Evolutionary conservation across 345 rosid genomes (phyloP).

Genomic region (Salix caprea): DNA sequence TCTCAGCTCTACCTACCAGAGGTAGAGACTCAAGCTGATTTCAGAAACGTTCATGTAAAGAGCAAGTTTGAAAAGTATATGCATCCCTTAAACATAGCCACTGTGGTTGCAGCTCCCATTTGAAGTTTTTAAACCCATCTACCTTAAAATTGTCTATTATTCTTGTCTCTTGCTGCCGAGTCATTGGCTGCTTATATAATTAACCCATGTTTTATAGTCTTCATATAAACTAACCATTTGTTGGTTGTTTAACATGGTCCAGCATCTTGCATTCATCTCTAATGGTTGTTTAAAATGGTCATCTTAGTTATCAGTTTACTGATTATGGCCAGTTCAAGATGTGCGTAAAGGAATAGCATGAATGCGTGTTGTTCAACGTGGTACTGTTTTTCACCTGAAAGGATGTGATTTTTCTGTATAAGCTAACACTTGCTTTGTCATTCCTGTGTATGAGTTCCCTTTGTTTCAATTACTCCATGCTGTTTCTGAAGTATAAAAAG

Average conservation of each 20-base stretch:
- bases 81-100: background rate
- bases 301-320: background rate
- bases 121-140: background rate
- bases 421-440: background rate
- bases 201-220: background rate
- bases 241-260: background rate
- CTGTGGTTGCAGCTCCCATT: background rate
- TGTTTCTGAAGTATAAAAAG: background rate
- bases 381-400: background rate
- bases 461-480: slow-evolving; percentile 5
- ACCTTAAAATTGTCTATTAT: background rate
- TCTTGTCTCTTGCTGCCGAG: background rate
- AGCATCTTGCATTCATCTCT: background rate
- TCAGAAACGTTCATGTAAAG: background rate
- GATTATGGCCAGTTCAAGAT: background rate
- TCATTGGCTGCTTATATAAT: background rate
- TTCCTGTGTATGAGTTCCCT: background rate
- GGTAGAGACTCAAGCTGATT: background rate
- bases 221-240: background rate
- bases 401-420: background rate
- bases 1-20: background rate
- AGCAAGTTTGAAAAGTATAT: background rate
- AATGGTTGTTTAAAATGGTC: background rate
- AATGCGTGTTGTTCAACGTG: background rate
- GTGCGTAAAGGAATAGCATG: background rate